Conservation (phyloP, 2,329 filamentous ascomycete species). For the Pleomassaria siparia region DNA sequence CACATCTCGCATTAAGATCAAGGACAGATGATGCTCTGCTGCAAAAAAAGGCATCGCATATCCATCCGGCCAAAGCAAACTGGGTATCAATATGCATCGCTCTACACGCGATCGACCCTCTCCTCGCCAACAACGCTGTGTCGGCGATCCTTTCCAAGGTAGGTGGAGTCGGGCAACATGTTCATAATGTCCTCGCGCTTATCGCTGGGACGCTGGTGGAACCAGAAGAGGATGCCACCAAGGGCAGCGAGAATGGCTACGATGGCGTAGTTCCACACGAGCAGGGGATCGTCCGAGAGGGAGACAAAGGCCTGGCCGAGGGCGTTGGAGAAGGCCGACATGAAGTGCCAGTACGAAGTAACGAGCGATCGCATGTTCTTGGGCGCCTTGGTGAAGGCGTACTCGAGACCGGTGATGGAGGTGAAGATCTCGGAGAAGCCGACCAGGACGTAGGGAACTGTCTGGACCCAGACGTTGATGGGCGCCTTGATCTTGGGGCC, state of each 20-base stretch:
- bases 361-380: constrained; percentile 81
- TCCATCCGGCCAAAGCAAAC: too few species aligned
- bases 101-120: neutral
- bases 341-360: constrained; percentile 68
- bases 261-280: constrained; percentile 71
- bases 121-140: constrained; percentile 21
- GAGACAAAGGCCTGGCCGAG: constrained; percentile 69
- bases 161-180: constrained; percentile 51
- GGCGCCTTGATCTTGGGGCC: constrained; percentile 47
- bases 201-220: constrained; percentile 67
- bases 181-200: constrained; percentile 69
- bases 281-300: constrained; percentile 63
- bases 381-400: constrained; percentile 76
- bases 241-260: constrained; percentile 64
- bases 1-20: neutral
- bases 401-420: constrained; percentile 67
- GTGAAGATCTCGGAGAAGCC: constrained; percentile 61
- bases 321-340: constrained; percentile 68
- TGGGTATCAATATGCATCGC: constrained; percentile 1
- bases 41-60: neutral
- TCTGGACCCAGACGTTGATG: constrained; percentile 65
- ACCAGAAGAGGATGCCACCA: constrained; percentile 68
- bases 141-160: constrained; percentile 33
- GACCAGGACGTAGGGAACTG: constrained; percentile 54
- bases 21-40: neutral